A percentile compares a stretch with the other conserved stretches of the same genome.
Evolutionary conservation across 352 stramenopile species (phyloP).

Genomic region (Pythium periplocum): DNA sequence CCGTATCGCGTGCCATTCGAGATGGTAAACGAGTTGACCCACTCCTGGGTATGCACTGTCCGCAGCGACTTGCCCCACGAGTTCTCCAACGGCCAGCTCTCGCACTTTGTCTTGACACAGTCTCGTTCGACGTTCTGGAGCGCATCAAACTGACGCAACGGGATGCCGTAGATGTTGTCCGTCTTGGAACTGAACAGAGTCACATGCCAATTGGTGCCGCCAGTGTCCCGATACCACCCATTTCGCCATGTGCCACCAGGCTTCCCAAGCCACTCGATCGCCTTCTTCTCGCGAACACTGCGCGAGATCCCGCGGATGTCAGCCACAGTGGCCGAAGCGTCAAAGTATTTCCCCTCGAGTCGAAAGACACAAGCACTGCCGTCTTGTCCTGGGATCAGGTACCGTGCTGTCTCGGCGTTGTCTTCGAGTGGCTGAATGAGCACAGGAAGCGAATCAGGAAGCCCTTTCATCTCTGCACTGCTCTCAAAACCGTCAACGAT

Average conservation of each 20-base stretch:
- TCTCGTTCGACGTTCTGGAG: constrained; percentile 10
- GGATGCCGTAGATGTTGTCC: constrained; percentile 6
- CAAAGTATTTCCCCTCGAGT: constrained; percentile 16
- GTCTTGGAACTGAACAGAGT: constrained; percentile 20
- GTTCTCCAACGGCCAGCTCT: background rate
- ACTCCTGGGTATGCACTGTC: constrained; percentile 6
- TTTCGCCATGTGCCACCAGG: constrained; percentile 18
- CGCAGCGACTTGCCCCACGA: constrained; percentile 6
- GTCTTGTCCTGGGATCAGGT: constrained; percentile 19
- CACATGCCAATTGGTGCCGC: constrained; percentile 19
- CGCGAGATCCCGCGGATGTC: constrained; percentile 13
- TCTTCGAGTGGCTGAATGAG: constrained; percentile 25
- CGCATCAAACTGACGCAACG: constrained; percentile 20
- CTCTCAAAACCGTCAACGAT: constrained; percentile 22
- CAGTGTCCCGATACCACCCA: constrained; percentile 24
- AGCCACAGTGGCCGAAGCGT: constrained; percentile 1
- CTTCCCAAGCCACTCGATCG: constrained; percentile 7
- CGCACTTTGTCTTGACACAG: constrained; percentile 4
- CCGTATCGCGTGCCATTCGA: constrained; percentile 19
- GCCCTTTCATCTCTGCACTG: background rate
- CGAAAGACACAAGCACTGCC: constrained; percentile 26
- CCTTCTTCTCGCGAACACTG: constrained; percentile 11
- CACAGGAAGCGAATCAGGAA: constrained; percentile 22
- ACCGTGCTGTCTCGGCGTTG: constrained; percentile 9
- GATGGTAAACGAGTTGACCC: constrained; percentile 14